Evolutionary conservation across 176 grass and related monocot species (phyloP).

Genomic region (Phyllostachys edulis): DNA sequence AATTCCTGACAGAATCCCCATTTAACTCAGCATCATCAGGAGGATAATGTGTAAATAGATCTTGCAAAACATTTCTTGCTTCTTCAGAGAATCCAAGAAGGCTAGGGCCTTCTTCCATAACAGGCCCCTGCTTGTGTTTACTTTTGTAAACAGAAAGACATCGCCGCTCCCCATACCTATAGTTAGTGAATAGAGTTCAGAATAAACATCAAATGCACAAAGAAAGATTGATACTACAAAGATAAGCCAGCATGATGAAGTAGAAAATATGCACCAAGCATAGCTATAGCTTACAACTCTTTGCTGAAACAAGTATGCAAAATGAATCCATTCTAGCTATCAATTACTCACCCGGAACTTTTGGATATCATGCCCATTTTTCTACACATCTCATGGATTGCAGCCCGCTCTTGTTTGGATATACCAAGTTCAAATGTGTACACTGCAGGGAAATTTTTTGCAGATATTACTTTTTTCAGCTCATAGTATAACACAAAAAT

Average conservation of each 20-base stretch:
- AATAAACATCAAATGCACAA: constrained; percentile 21
- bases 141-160: constrained; percentile 76
- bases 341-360: constrained; percentile 81
- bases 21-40: constrained; percentile 68
- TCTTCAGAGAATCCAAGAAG: constrained; percentile 68
- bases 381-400: constrained; percentile 67
- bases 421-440: constrained; percentile 70
- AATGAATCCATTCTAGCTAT: constrained; percentile 14
- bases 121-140: constrained; percentile 38
- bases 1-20: constrained; percentile 39
- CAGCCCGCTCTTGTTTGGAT: constrained; percentile 60
- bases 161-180: constrained; percentile 41
- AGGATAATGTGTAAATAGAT: constrained; percentile 80
- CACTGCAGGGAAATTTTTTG: constrained; percentile 46
- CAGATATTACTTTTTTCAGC: constrained; percentile 29
- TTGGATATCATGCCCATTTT: constrained; percentile 88
- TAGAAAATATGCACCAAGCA: constrained; percentile 22
- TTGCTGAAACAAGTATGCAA: background rate
- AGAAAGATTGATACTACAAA: constrained; percentile 19
- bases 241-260: background rate
- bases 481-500: constrained; percentile 14
- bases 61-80: constrained; percentile 65
- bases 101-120: constrained; percentile 39
- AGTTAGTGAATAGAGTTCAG: constrained; percentile 26
- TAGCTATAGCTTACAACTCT: constrained; percentile 11